Base-by-base conservation (phyloP, 2,329 filamentous ascomycete genomes). In the Cercospora sojina region DNA sequence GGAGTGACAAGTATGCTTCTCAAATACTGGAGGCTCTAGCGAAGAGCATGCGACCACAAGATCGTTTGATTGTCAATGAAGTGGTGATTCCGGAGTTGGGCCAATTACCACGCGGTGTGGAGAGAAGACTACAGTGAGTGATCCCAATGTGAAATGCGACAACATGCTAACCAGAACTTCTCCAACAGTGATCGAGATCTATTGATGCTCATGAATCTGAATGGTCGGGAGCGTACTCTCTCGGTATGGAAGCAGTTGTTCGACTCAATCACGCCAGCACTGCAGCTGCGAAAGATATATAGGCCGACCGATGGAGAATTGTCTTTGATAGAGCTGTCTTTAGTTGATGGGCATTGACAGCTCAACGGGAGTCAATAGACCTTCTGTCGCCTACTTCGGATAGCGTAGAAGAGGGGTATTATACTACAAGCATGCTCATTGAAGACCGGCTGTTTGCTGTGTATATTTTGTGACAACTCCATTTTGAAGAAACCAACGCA, bases 1-100 rank as follows among this genome's bases (percentile, higher is more conserved):
- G 60, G 60, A 63, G 60, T 6, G 60, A 63, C n/a, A 63, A 63
- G 49, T 63, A 63, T 27, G 60, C 60, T 9, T 41, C 41, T 18
- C 41, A 59, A 32, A 66, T 25, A 61, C 64, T 47, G n/a, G 43
- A 13, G 23, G 43, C 43, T 18, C 2, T 47, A 13, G 43, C 43
- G n/a, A 47, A 13, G 43, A 47, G 43, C 10, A 47, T 47, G 43
- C 43, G 43, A 23, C 43, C 43, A 47, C 43, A 47, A 47, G 43
- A 47, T 23, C 43, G 9, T 6, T 1, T 47, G 43, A 47, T 47
- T 13, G 20, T 47, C 9, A 47, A 47, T 3, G 43, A 47, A 47
- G 43, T 47, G 3, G 43, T 47, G 43, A 23, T 47, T 47, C 43
- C 43, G 3, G 43, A 47, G 10, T 18, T 47, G 43, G 18, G 18